Conservation (phyloP, 2,329 filamentous ascomycete species). For the Cercospora zeae-maydis region DNA sequence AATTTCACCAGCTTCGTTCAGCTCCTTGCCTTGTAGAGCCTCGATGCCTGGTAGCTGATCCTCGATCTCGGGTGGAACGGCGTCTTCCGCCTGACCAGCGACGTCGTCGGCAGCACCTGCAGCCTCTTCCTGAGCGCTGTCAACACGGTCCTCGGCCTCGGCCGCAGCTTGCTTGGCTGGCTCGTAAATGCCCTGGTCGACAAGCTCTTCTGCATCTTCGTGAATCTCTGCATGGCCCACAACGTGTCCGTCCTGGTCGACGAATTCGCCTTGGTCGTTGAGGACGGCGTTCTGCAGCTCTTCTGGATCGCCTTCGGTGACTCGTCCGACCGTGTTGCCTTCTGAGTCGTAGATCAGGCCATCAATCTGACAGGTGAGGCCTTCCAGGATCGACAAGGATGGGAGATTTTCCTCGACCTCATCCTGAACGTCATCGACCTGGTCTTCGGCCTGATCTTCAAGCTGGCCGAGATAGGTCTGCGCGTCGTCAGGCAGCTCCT, state of each 20-base stretch:
- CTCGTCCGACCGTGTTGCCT: conserved; percentile 49
- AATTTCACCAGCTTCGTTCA: conserved; percentile 50
- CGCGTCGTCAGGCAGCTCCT: conserved; percentile 37
- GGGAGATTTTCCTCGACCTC: conserved; percentile 39
- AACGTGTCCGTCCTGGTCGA: conserved; percentile 54
- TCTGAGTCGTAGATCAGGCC: conserved; percentile 51
- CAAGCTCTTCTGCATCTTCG: conserved; percentile 42
- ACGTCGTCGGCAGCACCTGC: conserved; percentile 33
- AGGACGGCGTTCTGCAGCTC: conserved; percentile 49
- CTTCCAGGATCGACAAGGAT: conserved; percentile 47
- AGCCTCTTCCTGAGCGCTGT: conserved; percentile 35
- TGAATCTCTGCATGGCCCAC: conserved; percentile 52
- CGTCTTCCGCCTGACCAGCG: conserved; percentile 31
- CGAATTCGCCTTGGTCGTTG: conserved; percentile 53
- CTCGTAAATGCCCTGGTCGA: conserved; percentile 46
- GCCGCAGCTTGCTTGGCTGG: conserved; percentile 42
- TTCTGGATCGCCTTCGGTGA: conserved; percentile 48
- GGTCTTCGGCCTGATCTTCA: conserved; percentile 25
- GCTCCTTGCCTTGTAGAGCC: conserved; percentile 50
- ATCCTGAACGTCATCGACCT: conserved; percentile 34
- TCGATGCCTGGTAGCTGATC: conserved; percentile 51
- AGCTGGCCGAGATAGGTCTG: conserved; percentile 34
- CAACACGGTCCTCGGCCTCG: conserved; percentile 42
- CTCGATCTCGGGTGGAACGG: conserved; percentile 40
- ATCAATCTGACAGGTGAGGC: conserved; percentile 45